Base-by-base conservation (phyloP, 2,329 filamentous ascomycete species). In the Fusarium sp. region DNA sequence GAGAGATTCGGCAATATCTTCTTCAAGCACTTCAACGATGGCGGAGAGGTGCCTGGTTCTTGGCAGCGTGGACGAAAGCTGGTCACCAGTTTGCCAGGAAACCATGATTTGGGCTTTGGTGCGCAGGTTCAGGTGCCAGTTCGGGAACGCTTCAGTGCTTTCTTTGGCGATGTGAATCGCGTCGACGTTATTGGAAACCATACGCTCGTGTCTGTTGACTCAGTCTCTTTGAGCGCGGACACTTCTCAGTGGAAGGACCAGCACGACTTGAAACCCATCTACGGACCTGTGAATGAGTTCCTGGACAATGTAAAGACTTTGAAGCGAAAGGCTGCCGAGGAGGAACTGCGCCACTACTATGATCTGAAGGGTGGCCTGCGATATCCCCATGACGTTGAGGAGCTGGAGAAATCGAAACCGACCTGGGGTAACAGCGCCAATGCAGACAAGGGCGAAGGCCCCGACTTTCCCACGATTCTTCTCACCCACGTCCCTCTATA, bases 161-260 rank as follows among this genome's bases (percentile, higher is more conserved):
- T 91, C 77, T 98, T 99, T 80, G 96, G 96, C 6, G 91, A 96
- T 57, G 88, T 91, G n/a, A 98, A 98, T 78, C 87, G 93, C 10
- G 90, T 99, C 20, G 94, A 98, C 78, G 87, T 98, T 7, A 86
- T 98, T 54, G 96, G 93, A 14, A 99, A 99, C 76, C 96, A 99
- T 78, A 97, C 94, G 0, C 94, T 99, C 77, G 93, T 99, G 20
- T 97, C 94, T 1, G 87, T 99, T 9, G 96, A 99, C 77, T 89
- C 91, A 0, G 91, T 97, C 6, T 98, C 95, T 0, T 80, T 98
- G 73, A 97, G 94, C 75, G 95, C 96, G 5, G 86, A 78, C 44
- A 83, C 83, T 3, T 88, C 87, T 3, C 77, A 82, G 48, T 82
- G 86, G 77, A 85, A 84, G 38, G 80, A 84, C 51, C 78, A 80